Evolutionary conservation across 2,329 filamentous ascomycete genomes (phyloP), one percentile per base, ranked within the genome.

Genomic region (Fusarium sterilihyphosum): DNA sequence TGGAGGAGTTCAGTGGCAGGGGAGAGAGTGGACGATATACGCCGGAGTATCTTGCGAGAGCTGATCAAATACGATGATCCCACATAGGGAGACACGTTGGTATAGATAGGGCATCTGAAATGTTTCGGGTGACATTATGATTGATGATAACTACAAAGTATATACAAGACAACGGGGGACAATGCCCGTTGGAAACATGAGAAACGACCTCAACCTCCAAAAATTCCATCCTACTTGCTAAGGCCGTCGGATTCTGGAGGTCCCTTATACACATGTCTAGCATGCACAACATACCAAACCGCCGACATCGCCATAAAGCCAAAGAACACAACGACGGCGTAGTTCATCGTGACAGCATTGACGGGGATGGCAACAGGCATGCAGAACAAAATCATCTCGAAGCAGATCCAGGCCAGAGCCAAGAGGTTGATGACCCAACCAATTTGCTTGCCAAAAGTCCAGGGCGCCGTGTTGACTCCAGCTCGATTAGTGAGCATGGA

Each of bases 371-470:
- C 86, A 6, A 89, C 87, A 4, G 91, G 93, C 91, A 95, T 93
- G 78, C 92, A 94, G 84, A 94, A 95, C 47, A 95, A 83, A 60
- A 93, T 87, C n/a, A 94, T 86, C 8, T 92, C 89, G 18, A 95
- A 85, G 31, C 84, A 81, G 65, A 95, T 94, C 93, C 93, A 95
- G 22, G 83, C 81, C 22, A 94, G 81, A 38, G 91, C 93, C 38
- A 91, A 81, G 29, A 88, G 79, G 79, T 95, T 95, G 78, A 94
- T 92, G 3, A 86, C 80, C 79, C 87, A 90, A 0, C 93, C 93
- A 70, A 94, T 90, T 40, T 82, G 86, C 50, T 74, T 67, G 8
- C 93, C 93, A 1, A 95, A 88, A 0, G 91, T 92, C 80, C 89
- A 95, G 0, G 88, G 86, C 0, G 92, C 92, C 66, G 90, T 83